These are phyloP conservation scores for Populus hybrid DNA, from an alignment of 441 rosid species.

Conservation along the genomic window DNA sequence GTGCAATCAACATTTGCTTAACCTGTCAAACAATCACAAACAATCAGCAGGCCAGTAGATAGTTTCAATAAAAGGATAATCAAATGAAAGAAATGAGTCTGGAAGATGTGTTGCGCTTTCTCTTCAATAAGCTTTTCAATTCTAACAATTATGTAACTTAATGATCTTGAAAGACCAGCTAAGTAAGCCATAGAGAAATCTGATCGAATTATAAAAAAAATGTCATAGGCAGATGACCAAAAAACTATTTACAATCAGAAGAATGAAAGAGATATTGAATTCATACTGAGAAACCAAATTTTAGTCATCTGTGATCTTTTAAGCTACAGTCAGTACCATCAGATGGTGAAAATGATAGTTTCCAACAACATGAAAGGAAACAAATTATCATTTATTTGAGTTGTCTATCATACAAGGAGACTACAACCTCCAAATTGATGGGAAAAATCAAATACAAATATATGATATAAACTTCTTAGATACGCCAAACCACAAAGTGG, in stretches of 20 bases:
- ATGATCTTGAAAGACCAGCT: not conserved
- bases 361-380: not conserved
- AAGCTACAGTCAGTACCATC: not conserved
- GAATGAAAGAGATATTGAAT: not conserved
- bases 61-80: slow-evolving; percentile 9
- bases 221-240: not conserved
- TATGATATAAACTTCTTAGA: not conserved
- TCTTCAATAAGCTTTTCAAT: not conserved
- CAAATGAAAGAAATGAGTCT: slow-evolving; percentile 14
- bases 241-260: not conserved
- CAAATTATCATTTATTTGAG: no score
- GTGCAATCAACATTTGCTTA: slow-evolving; percentile 95
- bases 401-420: not conserved
- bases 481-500: not conserved
- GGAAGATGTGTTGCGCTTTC: not conserved
- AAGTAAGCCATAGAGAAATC: not conserved
- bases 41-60: slow-evolving; percentile 28
- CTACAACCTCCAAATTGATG: not conserved
- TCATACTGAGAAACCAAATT: not conserved
- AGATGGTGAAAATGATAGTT: no score
- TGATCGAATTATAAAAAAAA: not conserved
- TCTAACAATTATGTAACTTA: not conserved
- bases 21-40: slow-evolving; percentile 58
- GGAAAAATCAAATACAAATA: not conserved
- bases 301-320: not conserved